Base-by-base conservation (phyloP, 1,139 yeast species). In the Taiozyma sp. region DNA sequence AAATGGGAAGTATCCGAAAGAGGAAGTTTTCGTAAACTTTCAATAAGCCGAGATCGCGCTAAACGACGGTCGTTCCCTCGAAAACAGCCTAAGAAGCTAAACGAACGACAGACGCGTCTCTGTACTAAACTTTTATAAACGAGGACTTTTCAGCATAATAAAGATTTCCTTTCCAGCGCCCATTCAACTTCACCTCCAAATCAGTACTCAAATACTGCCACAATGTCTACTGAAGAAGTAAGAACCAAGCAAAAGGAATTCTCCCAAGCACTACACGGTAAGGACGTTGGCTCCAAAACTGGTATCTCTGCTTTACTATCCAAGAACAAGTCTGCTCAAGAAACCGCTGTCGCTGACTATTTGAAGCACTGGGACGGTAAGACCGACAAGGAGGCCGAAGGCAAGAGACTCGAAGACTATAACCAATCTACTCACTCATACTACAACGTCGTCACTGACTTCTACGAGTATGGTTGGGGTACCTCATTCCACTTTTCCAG, bases 381-480 rank as follows among this genome's bases (percentile, higher is more conserved):
- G 66, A 77, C 89, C 36, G 88, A 87, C 65, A 76, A 76, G 51
- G 95, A 87, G 53, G 75, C 81, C 43, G 93, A 87, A 67, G 76
- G 81, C 58, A 80, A 81, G 62, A 83, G 98, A 72, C 75, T 89
- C 57, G 79, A 78, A 45, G 96, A 89, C 70, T 93, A 93, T 75
- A 87, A 96, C 53, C 84, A 87, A 63, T 81, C 91, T 64, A 93
- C 99, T 53, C 93, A 89, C 70, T 96, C 95, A 67, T 93, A 91
- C 79, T 93, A 93, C 77, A 93, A 93, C 75, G 83, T 93, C 68
- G 98, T 90, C 50, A 92, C 99, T 41, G 99, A 93, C 71, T 89
- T 80, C 63, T 93, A 93, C 77, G 99, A 93, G 75, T 93, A 93
- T 71, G 99, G 99, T 46, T 93, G 99, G 99, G 99, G 99, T 57